Base-by-base conservation (phyloP, 805 yeast species). In the Candida germanica region DNA sequence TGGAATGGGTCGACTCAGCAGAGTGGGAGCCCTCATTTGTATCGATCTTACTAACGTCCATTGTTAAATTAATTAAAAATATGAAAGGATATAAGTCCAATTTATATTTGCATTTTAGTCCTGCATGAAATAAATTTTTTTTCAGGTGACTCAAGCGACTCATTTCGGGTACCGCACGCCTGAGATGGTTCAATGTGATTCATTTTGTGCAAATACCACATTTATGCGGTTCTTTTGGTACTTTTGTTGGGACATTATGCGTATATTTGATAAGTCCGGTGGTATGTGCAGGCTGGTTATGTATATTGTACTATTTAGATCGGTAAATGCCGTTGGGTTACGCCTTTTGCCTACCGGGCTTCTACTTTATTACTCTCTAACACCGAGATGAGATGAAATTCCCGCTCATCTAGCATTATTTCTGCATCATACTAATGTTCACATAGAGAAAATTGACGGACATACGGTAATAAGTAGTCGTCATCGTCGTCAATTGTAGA, bases 381-480 rank as follows among this genome's bases (percentile, higher is more conserved):
- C n/a, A n/a, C n/a, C n/a, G n/a, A n/a, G n/a, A n/a, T n/a, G n/a
- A n/a, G n/a, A n/a, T n/a, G n/a, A n/a, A n/a, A n/a, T n/a, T n/a
- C n/a, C n/a, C n/a, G 23, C 23, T 10, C 23, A 12, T 8, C n/a
- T 24, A 11, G 27, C n/a, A 6, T 6, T 6, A 24, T 24, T n/a
- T n/a, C n/a, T n/a, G n/a, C n/a, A n/a, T n/a, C n/a, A n/a, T n/a
- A n/a, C n/a, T 46, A 61, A 40, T 64, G 67, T 35, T 62, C 69
- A 43, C 69, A 63, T 16, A 61, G 44, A 4, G 61, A 52, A 38
- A 62, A 58, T 7, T 25, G 8, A 31, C 61, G 44, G 6, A 9
- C 27, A 39, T 41, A 54, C 9, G 54, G 47, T 13, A 21, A 19
- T 17, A 21, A 15, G 26, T 36, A 31, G 4, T 38, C 44, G 10